Percentiles rank a stretch among this genome's conserved stretches.
phyloP scores from a whole-genome alignment of 2,329 filamentous ascomycete genomes.

The Phialocephala subalpina region DNA sequence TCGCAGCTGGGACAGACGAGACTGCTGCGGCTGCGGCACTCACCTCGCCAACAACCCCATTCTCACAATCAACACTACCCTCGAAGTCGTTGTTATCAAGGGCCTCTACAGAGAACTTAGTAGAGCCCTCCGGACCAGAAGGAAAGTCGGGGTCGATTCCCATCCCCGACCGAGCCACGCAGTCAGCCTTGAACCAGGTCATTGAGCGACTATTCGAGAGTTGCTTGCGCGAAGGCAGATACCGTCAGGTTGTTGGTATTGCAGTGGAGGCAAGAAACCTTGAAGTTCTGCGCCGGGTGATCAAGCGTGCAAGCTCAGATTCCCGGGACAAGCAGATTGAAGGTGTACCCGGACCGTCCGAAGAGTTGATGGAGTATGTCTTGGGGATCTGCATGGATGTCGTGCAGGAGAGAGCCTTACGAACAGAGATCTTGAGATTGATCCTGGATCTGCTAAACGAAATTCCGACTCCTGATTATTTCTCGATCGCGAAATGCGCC shows the following conservation, averaged over 20 bases:
- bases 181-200: constrained; percentile 81
- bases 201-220: constrained; percentile 91
- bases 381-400: constrained; percentile 97
- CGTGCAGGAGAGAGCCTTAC: constrained; percentile 89
- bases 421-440: constrained; percentile 84
- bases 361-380: constrained; percentile 97
- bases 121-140: constrained; percentile 56
- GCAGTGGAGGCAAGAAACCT: constrained; percentile 94
- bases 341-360: constrained; percentile 67
- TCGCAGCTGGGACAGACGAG: constrained; percentile 69
- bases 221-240: constrained; percentile 85
- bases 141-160: constrained; percentile 42
- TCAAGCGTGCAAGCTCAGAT: constrained; percentile 87
- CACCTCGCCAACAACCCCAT: constrained; percentile 90
- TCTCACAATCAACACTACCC: constrained; percentile 91
- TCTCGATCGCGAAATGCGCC: constrained; percentile 96
- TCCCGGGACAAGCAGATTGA: constrained; percentile 65
- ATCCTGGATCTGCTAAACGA: constrained; percentile 96
- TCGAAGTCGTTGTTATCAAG: constrained; percentile 96
- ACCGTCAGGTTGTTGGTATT: constrained; percentile 95
- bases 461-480: constrained; percentile 93
- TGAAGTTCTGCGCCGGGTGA: constrained; percentile 84
- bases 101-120: constrained; percentile 68
- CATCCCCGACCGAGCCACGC: constrained; percentile 72
- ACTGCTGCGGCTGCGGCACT: constrained; percentile 64